Percentiles rank a stretch among this genome's conserved stretches.
phyloP scores from a whole-genome alignment of 2,329 filamentous ascomycete species.

The Plenodomus tracheiphilus region DNA sequence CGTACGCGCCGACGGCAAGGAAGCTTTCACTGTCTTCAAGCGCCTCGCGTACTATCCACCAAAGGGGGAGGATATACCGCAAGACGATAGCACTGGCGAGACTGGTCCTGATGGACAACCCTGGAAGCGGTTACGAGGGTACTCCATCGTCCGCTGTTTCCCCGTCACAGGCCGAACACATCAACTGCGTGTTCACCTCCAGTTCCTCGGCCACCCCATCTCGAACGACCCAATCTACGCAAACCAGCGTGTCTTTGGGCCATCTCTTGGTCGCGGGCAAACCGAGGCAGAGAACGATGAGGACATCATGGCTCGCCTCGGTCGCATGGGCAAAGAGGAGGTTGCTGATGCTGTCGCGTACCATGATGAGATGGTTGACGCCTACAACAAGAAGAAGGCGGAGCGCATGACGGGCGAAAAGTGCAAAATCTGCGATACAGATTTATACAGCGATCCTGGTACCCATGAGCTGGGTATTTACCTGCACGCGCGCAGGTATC shows the following conservation, averaged over 20 bases:
- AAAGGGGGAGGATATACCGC: constrained; percentile 24
- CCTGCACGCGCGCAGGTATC: constrained; percentile 88
- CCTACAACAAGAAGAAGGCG: constrained; percentile 86
- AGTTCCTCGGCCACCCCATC: constrained; percentile 93
- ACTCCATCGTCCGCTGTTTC: constrained; percentile 92
- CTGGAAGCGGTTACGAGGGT: constrained; percentile 68
- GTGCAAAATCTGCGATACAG: constrained; percentile 81
- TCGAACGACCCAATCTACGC: constrained; percentile 98
- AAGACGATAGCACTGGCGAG: constrained; percentile 18
- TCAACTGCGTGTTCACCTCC: constrained; percentile 91
- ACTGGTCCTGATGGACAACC: constrained; percentile 42
- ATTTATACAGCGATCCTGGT: constrained; percentile 90
- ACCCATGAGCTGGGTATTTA: constrained; percentile 89
- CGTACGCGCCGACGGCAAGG: constrained; percentile 90
- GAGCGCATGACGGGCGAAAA: constrained; percentile 88
- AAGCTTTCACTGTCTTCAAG: constrained; percentile 88
- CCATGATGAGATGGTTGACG: constrained; percentile 89
- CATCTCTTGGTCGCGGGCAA: constrained; percentile 71
- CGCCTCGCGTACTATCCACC: constrained; percentile 88
- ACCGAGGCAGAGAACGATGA: constrained; percentile 75
- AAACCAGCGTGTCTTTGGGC: constrained; percentile 89
- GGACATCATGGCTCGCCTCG: constrained; percentile 83
- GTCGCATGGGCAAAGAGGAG: constrained; percentile 92
- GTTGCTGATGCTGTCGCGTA: constrained; percentile 89
- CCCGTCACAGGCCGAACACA: constrained; percentile 94